Evolutionary conservation across 345 rosid species (phyloP).

Genomic region (Diplotaxis tenuifolia): DNA sequence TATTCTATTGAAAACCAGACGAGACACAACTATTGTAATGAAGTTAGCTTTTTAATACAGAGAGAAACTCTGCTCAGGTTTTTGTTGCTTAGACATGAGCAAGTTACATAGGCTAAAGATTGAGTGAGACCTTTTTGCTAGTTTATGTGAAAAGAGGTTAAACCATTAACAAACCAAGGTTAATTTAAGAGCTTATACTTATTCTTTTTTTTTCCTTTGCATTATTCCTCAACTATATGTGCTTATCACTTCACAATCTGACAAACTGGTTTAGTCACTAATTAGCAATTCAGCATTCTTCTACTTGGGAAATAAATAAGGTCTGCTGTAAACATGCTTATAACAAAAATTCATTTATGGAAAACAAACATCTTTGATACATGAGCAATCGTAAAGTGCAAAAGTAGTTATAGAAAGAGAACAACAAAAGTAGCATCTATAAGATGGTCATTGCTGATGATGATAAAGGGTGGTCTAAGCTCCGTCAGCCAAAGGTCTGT

Average conservation of each 20-base stretch:
- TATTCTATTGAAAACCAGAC: neutral
- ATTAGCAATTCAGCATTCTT: too few relatives aligned
- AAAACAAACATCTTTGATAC: slow-evolving; percentile 16
- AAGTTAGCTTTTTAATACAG: slow-evolving; percentile 1
- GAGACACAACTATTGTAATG: slow-evolving; percentile 1
- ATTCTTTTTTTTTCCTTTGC: too few relatives aligned
- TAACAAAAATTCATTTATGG: slow-evolving; percentile 2
- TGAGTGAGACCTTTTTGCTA: neutral
- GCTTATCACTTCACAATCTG: too few relatives aligned
- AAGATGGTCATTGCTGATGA: slow-evolving; percentile 6
- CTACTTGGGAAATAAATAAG: too few relatives aligned
- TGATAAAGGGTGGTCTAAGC: slow-evolving; percentile 37
- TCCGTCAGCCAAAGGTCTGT: slow-evolving; percentile 79
- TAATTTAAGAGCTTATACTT: neutral
- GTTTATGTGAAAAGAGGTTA: neutral
- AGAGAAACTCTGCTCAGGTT: slow-evolving; percentile 20
- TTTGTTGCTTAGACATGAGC: slow-evolving; percentile 7
- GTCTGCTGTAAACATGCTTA: neutral
- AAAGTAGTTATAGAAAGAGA: neutral
- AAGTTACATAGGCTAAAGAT: neutral
- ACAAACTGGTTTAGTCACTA: too few relatives aligned
- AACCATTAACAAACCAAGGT: neutral
- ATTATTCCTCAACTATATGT: too few relatives aligned
- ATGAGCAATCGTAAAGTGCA: slow-evolving; percentile 15
- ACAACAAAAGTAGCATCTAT: slow-evolving; percentile 3